phyloP scores from a whole-genome alignment of 441 rosid genomes.

The Adansonia rubrostipa region DNA sequence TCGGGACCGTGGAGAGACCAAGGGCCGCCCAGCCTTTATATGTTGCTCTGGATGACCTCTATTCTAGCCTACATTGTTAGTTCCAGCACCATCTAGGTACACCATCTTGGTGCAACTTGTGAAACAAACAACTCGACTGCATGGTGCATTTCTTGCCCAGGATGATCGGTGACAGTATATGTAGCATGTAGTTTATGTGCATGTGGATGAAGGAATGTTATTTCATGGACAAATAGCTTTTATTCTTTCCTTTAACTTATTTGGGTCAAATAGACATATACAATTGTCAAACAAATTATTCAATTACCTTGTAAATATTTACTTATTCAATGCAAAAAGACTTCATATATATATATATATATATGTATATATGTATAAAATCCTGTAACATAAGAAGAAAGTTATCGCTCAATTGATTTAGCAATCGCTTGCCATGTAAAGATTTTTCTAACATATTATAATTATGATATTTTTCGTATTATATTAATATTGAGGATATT shows the following conservation, averaged over 20 bases:
- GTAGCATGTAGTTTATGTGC: neutral
- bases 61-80: constrained; percentile 49
- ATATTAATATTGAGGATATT: no score
- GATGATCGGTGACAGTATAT: neutral
- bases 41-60: constrained; percentile 67
- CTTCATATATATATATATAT: no score
- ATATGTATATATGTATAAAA: neutral
- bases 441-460: no score
- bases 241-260: neutral
- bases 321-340: neutral
- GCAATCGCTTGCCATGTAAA: no score
- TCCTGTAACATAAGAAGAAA: no score
- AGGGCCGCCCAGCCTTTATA: constrained; percentile 91
- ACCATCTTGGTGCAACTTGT: neutral
- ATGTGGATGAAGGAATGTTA: neutral
- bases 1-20: constrained; percentile 78
- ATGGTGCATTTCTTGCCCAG: constrained; percentile 9
- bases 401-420: no score
- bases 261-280: neutral
- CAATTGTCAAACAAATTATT: neutral
- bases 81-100: neutral
- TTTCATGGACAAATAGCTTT: neutral
- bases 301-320: constrained; percentile 11
- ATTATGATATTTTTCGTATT: no score
- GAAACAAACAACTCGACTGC: constrained; percentile 13